Base-by-base conservation (phyloP, 2,329 filamentous ascomycete genomes). In the Clathrospora elynae region DNA sequence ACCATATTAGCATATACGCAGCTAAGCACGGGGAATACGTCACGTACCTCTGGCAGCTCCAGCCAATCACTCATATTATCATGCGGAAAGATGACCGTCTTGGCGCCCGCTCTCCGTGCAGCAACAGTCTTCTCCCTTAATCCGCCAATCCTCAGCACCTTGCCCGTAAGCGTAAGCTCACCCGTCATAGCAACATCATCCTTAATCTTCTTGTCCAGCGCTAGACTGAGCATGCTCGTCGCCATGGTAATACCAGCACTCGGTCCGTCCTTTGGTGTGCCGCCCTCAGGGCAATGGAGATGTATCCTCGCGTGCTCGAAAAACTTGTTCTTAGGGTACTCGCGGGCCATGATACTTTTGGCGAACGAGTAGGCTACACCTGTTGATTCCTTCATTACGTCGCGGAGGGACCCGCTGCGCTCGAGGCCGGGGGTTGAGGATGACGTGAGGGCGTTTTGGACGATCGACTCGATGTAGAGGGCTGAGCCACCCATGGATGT, bases 51-150 rank as follows among this genome's bases (percentile, higher is more conserved):
- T 40, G 95, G 93, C 59, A 99, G 78, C 73, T 99, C 93, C 36
- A 96, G 76, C 95, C 93, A 99, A 77, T 99, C 93, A 42, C 89
- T 93, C 79, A 88, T 84, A 72, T 96, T 96, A 74, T 99, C 95
- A 57, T 85, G 83, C 17, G 93, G 93, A 80, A 99, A 99, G 52
- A 99, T 86, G 59, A 99, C 85, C 71, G 84, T 95, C 71, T 87
- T 93, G 62, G 90, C 95, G 40, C 95, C 93, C 14, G 93, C 93
- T 53, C 93, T 80, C 64, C 91, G 82, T 44, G 93, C 95, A 19
- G 93, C 93, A 25, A 99, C 92, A 5, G 93, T 96, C 84, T 99
- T 99, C 76, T 99, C 93, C 32, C 93, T 79, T 58, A 99, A 74
- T 0, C 93, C 93, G 35, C 93, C 93, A 67, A 99, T 99, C 50